Percentiles rank a stretch among this genome's conserved stretches.
These are phyloP conservation scores for Trichopus zeylanicus DNA, from an alignment of 116 monocot species.

Conservation along the genomic window DNA sequence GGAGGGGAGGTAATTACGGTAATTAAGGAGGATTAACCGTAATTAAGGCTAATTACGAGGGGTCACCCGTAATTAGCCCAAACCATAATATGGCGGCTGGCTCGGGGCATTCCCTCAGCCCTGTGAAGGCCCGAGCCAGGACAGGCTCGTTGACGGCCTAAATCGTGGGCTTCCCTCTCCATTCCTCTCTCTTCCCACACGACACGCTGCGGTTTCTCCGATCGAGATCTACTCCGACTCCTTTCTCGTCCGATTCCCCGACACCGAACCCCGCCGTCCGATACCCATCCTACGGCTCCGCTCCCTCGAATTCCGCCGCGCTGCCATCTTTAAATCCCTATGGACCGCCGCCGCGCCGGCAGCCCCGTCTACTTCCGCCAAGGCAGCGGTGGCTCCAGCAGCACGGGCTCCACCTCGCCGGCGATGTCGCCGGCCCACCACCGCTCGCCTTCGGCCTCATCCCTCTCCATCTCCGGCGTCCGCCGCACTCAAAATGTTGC, in stretches of 20 bases:
- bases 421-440: constrained; percentile 40
- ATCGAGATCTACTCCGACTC: too few species aligned
- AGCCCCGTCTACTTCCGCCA: constrained; percentile 46
- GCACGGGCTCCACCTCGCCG: constrained; percentile 38
- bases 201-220: too few species aligned
- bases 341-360: constrained; percentile 32
- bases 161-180: too few species aligned
- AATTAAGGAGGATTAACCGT: too few species aligned
- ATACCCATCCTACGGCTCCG: constrained; percentile 1
- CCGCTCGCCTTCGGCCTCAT: constrained; percentile 29
- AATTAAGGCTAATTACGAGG: too few species aligned
- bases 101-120: too few species aligned
- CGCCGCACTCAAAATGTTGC: constrained; percentile 27
- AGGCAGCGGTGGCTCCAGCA: constrained; percentile 31
- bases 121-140: too few species aligned
- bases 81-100: too few species aligned
- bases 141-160: too few species aligned
- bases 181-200: too few species aligned
- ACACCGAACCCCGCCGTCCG: background rate
- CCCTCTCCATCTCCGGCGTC: constrained; percentile 16
- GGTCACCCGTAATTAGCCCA: too few species aligned
- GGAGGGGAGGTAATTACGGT: too few species aligned
- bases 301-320: background rate
- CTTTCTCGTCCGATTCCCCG: constrained; percentile 4
- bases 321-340: background rate